Conservation (phyloP, 1,284 basidiomycete genomes). For the Ganoderma lingzhi region DNA sequence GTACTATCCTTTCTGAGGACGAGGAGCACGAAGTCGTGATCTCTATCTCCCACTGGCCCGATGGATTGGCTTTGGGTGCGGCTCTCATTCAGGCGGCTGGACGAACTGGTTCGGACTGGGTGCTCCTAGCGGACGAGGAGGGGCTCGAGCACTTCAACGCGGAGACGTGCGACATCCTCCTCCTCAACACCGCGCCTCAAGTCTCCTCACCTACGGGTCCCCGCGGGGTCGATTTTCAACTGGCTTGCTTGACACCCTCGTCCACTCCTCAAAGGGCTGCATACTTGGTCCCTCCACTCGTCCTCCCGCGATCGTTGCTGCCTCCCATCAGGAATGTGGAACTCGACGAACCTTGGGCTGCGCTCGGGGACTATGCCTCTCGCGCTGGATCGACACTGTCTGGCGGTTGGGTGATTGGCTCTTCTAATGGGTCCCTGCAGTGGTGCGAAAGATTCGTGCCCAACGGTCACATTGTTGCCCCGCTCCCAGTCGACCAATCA, state of each 20-base stretch:
- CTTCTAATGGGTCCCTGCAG: constrained; percentile 15
- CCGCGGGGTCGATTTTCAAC: constrained; percentile 45
- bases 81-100: constrained; percentile 47
- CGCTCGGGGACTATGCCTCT: constrained; percentile 48
- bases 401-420: constrained; percentile 44
- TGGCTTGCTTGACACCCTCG: constrained; percentile 42
- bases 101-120: constrained; percentile 53
- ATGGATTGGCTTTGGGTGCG: constrained; percentile 37
- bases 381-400: constrained; percentile 29
- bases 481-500: background rate
- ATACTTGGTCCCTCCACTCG: constrained; percentile 66
- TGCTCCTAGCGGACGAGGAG: constrained; percentile 58
- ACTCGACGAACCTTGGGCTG: constrained; percentile 48
- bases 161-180: constrained; percentile 45
- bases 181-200: constrained; percentile 44
- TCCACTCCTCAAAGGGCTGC: constrained; percentile 45
- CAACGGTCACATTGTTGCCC: too few relatives aligned
- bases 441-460: constrained; percentile 36
- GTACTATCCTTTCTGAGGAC: constrained; percentile 39
- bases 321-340: constrained; percentile 37
- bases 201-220: constrained; percentile 53
- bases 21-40: constrained; percentile 49
- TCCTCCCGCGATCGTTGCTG: constrained; percentile 48
- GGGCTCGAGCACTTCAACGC: constrained; percentile 46
- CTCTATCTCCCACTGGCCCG: constrained; percentile 49